Evolutionary conservation across 2,329 filamentous ascomycete genomes (phyloP), one percentile per base, ranked within the genome.

Genomic region (Phialophora verrucosa): DNA sequence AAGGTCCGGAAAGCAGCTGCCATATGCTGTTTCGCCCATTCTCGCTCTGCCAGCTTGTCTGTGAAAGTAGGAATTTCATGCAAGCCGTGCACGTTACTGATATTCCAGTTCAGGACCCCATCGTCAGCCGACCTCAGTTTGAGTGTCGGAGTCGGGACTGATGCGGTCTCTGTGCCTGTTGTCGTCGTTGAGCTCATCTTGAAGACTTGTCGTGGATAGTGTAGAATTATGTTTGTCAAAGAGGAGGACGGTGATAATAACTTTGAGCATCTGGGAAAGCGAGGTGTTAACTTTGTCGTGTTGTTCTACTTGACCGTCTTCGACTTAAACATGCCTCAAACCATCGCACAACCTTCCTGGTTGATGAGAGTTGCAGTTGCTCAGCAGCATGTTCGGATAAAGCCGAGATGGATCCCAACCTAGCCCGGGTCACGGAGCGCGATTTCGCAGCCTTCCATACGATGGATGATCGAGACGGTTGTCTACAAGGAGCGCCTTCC

Each of bases 1-100:
- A 87, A 87, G 62, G 87, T 83, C 31, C 84, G 82, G 73, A 86
- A 87, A 2, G 83, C 85, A 11, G 83, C 78, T 1, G 83, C 83
- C 11, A 87, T 77, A 27, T 83, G 79, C 27, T 82, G 80, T 72
- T 87, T 87, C 38, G 85, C 77, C 67, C 84, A 84, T 53, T 83
- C 78, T 20, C 84, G 79, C 67, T 85, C 81, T 35, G 83, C 72
- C n/a, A 76, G 65, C 55, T 79, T 80, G 69, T 81, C 74, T 4
- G 76, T 73, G 62, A 81, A 81, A 2, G 73, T 75, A 0, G 78
- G 79, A 29, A 65, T 65, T n/a, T 11, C 12, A 14, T 38, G 29
- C 29, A 62, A 44, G 11, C 49, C 49, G 27, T 53, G 20, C 12
- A 25, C 23, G 20, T 61, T 51, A 29, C 44, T 1, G 27, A 61